Base-by-base conservation (phyloP, 1,139 yeast genomes). In the Saccharomyces uvarum region DNA sequence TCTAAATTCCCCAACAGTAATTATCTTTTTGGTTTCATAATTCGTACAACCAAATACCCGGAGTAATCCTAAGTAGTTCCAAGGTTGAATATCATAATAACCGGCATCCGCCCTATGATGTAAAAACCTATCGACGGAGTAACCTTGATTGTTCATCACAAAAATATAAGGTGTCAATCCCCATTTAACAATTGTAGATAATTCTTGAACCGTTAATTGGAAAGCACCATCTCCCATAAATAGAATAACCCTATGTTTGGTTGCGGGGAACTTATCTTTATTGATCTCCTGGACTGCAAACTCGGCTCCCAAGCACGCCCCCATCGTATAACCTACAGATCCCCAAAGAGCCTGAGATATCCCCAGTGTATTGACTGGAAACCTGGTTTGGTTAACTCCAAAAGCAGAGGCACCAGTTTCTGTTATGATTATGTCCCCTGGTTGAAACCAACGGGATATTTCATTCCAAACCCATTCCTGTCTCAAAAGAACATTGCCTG, bases 371-470 rank as follows among this genome's bases (percentile, higher is more conserved):
- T 82, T 73, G 58, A 77, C 74, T 51, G 96, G 95, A 80, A 86
- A 87, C 66, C 80, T 80, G 28, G 93, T 79, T 66, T 84, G 88
- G 56, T 84, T 80, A 57, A 88, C 82, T 70, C 96, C 96, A 64
- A 88, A 88, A 7, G 95, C 88, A 9, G 95, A 85, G 21, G 96
- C 88, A 72, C 96, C 96, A 13, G 95, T 88, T 71, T 88, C 96
- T 47, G 93, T 83, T 58, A 88, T 79, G 56, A 88, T 79, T 53
- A 88, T 78, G 73, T 88, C 96, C 53, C 91, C 90, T 61, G 82
- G 83, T 66, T 78, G 75, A 65, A 88, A 79, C 86, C 91, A 88
- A 33, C 81, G 76, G 7, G 90, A 81, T 49, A 88, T 76, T 67
- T 83, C 80, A 57, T 83, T 80, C 96, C 96, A 88, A 61, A 88